These are phyloP conservation scores for Leersia perrieri DNA, from an alignment of 176 grass and related monocot genomes.

Conservation along the genomic window DNA sequence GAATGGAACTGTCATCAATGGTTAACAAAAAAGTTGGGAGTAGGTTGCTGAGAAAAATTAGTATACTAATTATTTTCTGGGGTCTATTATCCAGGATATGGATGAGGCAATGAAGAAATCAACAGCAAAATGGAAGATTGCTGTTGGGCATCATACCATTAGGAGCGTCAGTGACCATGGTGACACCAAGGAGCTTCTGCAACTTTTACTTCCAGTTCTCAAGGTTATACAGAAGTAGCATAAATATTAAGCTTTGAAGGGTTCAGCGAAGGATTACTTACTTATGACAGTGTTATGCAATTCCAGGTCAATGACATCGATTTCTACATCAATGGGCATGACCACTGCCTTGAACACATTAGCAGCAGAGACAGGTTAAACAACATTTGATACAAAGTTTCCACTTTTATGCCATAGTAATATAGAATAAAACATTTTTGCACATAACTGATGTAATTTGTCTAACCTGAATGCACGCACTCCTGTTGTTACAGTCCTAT, in stretches of 20 bases:
- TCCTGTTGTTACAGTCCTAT: conserved; percentile 51
- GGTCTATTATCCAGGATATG: conserved; percentile 58
- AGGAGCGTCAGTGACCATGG: conserved; percentile 84
- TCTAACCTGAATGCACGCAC: conserved; percentile 6
- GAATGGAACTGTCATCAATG: background rate
- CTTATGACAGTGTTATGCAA: background rate
- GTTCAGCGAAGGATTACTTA: background rate
- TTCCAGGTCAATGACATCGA: conserved; percentile 49
- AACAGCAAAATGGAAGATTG: conserved; percentile 73
- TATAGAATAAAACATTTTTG: background rate
- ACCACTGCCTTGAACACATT: conserved; percentile 92
- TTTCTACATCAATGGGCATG: conserved; percentile 88
- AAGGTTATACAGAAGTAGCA: conserved; percentile 44
- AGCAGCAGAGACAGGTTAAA: conserved; percentile 81
- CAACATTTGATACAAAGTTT: background rate
- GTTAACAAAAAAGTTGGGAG: background rate
- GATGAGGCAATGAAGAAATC: conserved; percentile 69
- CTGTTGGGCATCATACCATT: conserved; percentile 81
- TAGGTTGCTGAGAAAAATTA: background rate
- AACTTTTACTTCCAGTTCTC: conserved; percentile 67
- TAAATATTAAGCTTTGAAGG: background rate
- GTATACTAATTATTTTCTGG: background rate
- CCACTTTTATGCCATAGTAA: background rate
- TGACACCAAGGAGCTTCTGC: conserved; percentile 71
- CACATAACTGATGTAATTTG: background rate